Conservation (phyloP, 1,139 yeast species). For the Meyerozyma smithsonii region DNA sequence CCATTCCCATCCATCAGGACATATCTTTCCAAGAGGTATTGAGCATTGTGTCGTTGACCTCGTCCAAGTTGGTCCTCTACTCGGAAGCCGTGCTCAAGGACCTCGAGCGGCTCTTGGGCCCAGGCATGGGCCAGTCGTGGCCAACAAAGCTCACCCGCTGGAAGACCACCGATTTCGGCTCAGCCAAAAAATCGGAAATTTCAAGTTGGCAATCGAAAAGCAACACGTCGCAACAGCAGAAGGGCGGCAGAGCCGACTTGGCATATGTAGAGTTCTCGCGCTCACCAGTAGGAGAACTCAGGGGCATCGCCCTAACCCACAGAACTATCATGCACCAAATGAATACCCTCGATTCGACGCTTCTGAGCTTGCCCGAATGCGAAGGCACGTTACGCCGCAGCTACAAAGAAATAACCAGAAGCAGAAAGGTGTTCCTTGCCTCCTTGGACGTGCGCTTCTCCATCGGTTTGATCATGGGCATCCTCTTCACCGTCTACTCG, state of each 20-base stretch:
- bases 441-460: constrained; percentile 85
- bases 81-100: constrained; percentile 75
- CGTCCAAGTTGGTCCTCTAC: constrained; percentile 71
- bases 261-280: constrained; percentile 93
- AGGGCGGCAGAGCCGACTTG: constrained; percentile 41
- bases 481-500: constrained; percentile 73
- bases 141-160: constrained; percentile 55
- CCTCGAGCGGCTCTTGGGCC: constrained; percentile 53
- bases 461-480: constrained; percentile 80
- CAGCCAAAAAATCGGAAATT: constrained; percentile 45
- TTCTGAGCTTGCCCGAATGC: constrained; percentile 58
- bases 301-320: constrained; percentile 93
- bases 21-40: constrained; percentile 62
- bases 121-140: constrained; percentile 32
- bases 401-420: constrained; percentile 21
- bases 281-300: constrained; percentile 83
- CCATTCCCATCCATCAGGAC: constrained; percentile 85
- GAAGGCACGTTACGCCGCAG: constrained; percentile 35
- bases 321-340: constrained; percentile 85
- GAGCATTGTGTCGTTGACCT: constrained; percentile 69
- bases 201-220: constrained; percentile 24
- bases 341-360: constrained; percentile 64
- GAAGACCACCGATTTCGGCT: constrained; percentile 86
- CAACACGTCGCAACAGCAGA: constrained; percentile 35
- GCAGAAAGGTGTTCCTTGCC: constrained; percentile 48